phyloP scores from a whole-genome alignment of 805 yeast genomes.

The Yamadazyma phyllophila region DNA sequence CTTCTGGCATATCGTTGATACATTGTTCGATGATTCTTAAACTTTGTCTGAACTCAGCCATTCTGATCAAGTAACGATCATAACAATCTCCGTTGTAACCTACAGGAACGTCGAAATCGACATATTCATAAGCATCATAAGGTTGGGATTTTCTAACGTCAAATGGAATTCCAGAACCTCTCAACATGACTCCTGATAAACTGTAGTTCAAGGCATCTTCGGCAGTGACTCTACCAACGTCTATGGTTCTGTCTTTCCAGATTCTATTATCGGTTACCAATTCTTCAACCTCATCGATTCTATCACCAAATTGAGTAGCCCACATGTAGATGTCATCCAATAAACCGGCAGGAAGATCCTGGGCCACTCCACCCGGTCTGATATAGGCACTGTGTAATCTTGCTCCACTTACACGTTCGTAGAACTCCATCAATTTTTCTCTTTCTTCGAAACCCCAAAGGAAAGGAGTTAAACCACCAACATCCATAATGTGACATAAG shows the following conservation, averaged over 20 bases:
- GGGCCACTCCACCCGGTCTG: conserved; percentile 91
- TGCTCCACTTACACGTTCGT: conserved; percentile 88
- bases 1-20: conserved; percentile 87
- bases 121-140: conserved; percentile 83
- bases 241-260: conserved; percentile 85
- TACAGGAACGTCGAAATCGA: conserved; percentile 84
- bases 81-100: conserved; percentile 89
- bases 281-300: conserved; percentile 88
- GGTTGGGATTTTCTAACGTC: conserved; percentile 86
- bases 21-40: conserved; percentile 87
- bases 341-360: conserved; percentile 81
- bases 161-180: conserved; percentile 87
- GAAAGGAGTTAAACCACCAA: conserved; percentile 90
- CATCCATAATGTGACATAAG: conserved; percentile 88
- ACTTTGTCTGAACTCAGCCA: conserved; percentile 91
- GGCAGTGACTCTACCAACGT: conserved; percentile 77
- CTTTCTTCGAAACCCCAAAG: conserved; percentile 94
- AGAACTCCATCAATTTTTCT: conserved; percentile 89
- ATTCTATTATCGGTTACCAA: conserved; percentile 86
- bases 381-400: conserved; percentile 85
- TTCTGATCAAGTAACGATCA: conserved; percentile 83
- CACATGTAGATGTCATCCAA: conserved; percentile 92
- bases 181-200: conserved; percentile 82
- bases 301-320: conserved; percentile 94
- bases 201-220: conserved; percentile 84